Conservation (phyloP, 2,329 filamentous ascomycete genomes). For the Xylariaceae sp. region DNA sequence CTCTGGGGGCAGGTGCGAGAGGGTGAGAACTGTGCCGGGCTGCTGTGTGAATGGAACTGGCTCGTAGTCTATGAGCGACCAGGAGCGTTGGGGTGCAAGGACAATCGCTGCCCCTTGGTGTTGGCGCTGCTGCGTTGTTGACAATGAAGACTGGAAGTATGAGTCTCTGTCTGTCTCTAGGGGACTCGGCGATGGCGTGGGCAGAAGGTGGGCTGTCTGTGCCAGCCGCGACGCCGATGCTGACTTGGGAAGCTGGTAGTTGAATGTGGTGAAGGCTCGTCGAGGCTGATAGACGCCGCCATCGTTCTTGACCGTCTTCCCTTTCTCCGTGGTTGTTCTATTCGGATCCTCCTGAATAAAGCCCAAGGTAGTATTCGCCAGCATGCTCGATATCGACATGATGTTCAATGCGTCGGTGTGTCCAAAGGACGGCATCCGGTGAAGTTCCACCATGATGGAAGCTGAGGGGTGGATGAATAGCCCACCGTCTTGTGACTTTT, state of each 20-base stretch:
- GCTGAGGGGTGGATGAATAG: background rate
- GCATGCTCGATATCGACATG: slow-evolving; percentile 26
- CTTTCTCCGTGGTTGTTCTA: slow-evolving; percentile 3
- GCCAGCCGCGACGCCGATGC: slow-evolving; percentile 13
- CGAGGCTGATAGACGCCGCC: slow-evolving; percentile 21
- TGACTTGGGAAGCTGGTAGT: slow-evolving; percentile 23
- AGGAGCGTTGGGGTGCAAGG: slow-evolving; percentile 50
- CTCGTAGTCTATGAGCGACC: slow-evolving; percentile 59
- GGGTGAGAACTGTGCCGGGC: slow-evolving; percentile 42
- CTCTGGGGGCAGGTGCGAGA: slow-evolving; percentile 54
- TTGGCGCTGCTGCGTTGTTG: slow-evolving; percentile 13
- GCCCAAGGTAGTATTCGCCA: slow-evolving; percentile 24
- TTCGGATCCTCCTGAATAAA: slow-evolving; percentile 18
- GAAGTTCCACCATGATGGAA: slow-evolving; percentile 29
- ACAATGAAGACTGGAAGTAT: slow-evolving; percentile 17
- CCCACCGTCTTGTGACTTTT: slow-evolving; percentile 5
- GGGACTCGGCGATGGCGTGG: slow-evolving; percentile 21
- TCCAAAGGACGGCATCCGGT: slow-evolving; percentile 24
- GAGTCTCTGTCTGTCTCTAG: slow-evolving; percentile 20
- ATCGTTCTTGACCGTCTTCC: slow-evolving; percentile 11
- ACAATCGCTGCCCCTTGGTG: slow-evolving; percentile 26
- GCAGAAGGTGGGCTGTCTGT: too few relatives aligned
- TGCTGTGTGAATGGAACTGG: slow-evolving; percentile 48
- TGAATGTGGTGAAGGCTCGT: slow-evolving; percentile 29
- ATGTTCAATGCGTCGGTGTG: slow-evolving; percentile 22